A percentile compares a stretch with the other conserved stretches of the same genome.
Conservation (phyloP, 306 rosid genomes). For the Vachellia pachyceras region DNA sequence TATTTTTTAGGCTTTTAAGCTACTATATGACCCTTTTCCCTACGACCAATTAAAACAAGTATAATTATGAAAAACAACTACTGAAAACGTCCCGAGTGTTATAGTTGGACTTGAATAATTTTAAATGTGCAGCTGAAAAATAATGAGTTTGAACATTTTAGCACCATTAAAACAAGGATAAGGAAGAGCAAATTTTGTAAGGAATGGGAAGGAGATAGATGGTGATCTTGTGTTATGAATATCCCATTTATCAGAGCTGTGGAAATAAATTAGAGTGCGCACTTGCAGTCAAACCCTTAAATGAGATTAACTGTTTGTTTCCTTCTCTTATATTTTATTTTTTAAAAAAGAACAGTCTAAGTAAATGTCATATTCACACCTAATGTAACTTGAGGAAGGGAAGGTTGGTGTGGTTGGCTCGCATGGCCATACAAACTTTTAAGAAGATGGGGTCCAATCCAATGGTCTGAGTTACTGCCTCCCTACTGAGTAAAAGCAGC, state of each 20-base stretch:
- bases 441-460: constrained; percentile 3
- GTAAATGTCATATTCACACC: neutral
- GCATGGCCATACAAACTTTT: neutral
- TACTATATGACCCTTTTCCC: too few relatives aligned
- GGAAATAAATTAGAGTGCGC: too few relatives aligned
- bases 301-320: neutral
- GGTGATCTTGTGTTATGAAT: neutral
- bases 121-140: too few relatives aligned
- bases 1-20: too few relatives aligned
- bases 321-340: too few relatives aligned
- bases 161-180: too few relatives aligned
- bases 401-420: constrained; percentile 45
- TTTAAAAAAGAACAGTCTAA: neutral
- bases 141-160: too few relatives aligned
- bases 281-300: neutral
- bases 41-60: too few relatives aligned
- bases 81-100: too few relatives aligned
- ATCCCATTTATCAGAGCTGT: neutral
- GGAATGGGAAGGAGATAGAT: neutral
- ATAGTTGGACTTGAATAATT: too few relatives aligned
- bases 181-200: too few relatives aligned
- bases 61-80: too few relatives aligned
- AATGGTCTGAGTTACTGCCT: neutral
- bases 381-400: neutral
- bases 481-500: neutral